Conservation (phyloP, 345 rosid species). For the Citrus mangshanensis region DNA sequence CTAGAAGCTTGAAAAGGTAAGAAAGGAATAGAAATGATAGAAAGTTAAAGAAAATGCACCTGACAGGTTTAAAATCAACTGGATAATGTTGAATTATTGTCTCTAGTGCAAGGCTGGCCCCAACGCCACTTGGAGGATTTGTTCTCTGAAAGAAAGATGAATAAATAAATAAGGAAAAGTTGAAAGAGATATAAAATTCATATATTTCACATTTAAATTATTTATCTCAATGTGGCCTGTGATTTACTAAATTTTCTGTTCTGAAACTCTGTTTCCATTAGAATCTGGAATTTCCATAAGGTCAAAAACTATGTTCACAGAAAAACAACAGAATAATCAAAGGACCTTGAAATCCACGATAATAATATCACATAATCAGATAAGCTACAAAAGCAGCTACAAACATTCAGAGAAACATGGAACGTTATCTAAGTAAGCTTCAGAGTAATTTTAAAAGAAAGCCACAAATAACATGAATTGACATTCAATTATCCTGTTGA, state of each 20-base stretch:
- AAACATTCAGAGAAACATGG: background rate
- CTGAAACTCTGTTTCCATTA: background rate
- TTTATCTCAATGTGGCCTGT: background rate
- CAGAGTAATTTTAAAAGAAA: background rate
- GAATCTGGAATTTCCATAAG: background rate
- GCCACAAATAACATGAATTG: background rate
- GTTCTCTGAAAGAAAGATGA: conserved; percentile 43
- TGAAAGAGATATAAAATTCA: background rate
- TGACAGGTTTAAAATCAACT: conserved; percentile 57
- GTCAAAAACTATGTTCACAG: background rate
- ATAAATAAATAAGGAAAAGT: background rate
- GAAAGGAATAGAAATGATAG: background rate
- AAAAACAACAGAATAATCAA: background rate
- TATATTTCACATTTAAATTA: background rate
- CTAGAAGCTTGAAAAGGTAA: conserved; percentile 5
- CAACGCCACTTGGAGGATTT: conserved; percentile 88
- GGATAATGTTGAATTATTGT: conserved; percentile 68
- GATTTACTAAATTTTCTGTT: background rate
- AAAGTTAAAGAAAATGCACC: conserved; percentile 38
- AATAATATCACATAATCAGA: background rate
- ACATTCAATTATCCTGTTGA: background rate
- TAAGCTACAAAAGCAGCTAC: background rate
- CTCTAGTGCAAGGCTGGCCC: conserved; percentile 84
- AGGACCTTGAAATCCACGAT: background rate
- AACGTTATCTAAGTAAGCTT: background rate